phyloP scores from a whole-genome alignment of 768 basidiomycete genomes.

The Sutorius australiensis region DNA sequence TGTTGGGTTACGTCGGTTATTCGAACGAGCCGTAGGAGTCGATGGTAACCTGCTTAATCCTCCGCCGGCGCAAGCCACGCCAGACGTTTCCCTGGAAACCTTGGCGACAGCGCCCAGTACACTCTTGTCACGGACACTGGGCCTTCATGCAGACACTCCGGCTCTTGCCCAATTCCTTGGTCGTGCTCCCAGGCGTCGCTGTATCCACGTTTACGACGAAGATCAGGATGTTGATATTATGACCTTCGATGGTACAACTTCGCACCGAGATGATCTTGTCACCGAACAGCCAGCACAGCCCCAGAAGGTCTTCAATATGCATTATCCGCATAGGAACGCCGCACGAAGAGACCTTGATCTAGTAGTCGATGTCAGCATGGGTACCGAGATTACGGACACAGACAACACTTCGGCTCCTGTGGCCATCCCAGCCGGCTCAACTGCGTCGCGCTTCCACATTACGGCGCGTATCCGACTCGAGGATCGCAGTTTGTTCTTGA shows the following conservation, averaged over 20 bases:
- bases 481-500: slow-evolving; percentile 45
- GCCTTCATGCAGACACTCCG: slow-evolving; percentile 49
- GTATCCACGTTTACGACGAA: slow-evolving; percentile 37
- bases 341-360: slow-evolving; percentile 39
- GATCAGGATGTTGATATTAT: slow-evolving; percentile 35
- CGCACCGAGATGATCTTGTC: not conserved
- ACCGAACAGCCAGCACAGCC: not conserved
- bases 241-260: slow-evolving; percentile 5
- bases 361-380: slow-evolving; percentile 8
- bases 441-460: slow-evolving; percentile 44
- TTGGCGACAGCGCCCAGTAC: slow-evolving; percentile 27
- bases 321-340: slow-evolving; percentile 38
- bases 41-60: slow-evolving; percentile 19
- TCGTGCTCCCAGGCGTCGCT: slow-evolving; percentile 38
- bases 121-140: slow-evolving; percentile 45
- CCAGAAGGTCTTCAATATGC: slow-evolving; percentile 34
- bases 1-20: slow-evolving; percentile 45
- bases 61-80: not conserved
- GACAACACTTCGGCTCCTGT: not conserved
- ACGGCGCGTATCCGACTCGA: slow-evolving; percentile 39
- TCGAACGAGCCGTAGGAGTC: slow-evolving; percentile 48
- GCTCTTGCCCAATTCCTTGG: slow-evolving; percentile 51
- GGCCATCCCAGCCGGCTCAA: slow-evolving; percentile 13
- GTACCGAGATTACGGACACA: not conserved
- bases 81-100: slow-evolving; percentile 5